Evolutionary conservation across 805 yeast species (phyloP), one percentile per base, ranked within the genome.

Genomic region (Starmerella asiatica): DNA sequence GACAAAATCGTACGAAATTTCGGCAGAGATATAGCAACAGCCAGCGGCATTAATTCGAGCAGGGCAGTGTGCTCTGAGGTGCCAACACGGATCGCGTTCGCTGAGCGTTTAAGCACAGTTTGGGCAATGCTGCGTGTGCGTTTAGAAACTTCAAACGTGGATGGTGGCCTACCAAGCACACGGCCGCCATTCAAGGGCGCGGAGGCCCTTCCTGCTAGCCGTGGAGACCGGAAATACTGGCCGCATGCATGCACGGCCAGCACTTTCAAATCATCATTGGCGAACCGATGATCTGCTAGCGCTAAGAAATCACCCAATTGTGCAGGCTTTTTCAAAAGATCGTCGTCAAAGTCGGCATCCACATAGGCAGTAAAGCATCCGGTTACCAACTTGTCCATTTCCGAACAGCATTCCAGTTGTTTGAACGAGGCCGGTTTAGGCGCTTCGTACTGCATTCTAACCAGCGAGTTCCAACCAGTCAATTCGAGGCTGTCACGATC

Each of bases 241-340:
- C 85, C 39, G 70, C 58, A 16, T 69, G 64, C 67, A 72, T 79
- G 46, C 75, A 42, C 45, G 4, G 42, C 35, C n/a, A 50, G 34
- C 5, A 46, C 42, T 29, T 45, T 47, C 5, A 40, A 12, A 15
- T 49, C 52, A 17, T 35, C 42, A 5, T 21, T 26, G 3, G 43
- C 11, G 7, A 24, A 20, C 3, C 44, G 34, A 21, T 60, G 35
- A 55, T 86, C 96, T 46, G 76, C 71, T 54, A 79, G 81, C 48
- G 60, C 69, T 21, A 81, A 54, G 94, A 94, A 86, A 46, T 82
- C 91, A 31, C 80, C 70, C 7, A 84, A 61, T 20, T 57, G 61
- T 12, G 70, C 57, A 0, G 93, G 79, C 64, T 46, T 45, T 20
- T 29, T 31, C 31, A 49, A 32, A 34, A 35, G 18, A 39, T 72